Evolutionary conservation across 257 asterid species (phyloP), one percentile per base, ranked within the genome.

Genomic region (Solanum gracilifrons): DNA sequence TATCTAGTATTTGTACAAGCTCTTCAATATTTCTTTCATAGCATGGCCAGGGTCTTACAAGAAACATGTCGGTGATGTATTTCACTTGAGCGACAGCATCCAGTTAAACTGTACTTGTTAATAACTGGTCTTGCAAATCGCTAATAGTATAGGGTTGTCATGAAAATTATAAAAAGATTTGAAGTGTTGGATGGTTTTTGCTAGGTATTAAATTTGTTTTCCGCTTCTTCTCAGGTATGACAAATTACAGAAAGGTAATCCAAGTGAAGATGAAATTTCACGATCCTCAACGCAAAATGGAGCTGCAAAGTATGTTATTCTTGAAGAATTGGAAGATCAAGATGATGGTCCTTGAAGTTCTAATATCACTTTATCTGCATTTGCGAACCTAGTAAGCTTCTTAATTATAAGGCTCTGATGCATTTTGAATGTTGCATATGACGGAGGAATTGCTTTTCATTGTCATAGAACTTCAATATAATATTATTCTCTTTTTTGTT

Each of bases 241-340:
- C 76, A 96, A 93, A 94, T 93, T 96, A 89, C 95, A 92, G 51
- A 93, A 90, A 74, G 98, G 96, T 13, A 93, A 92, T 83, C 87
- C 68, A 60, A 80, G 89, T 39, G 92, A 68, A 75, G 92, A 87
- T 85, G 92, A 86, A 69, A 80, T 66, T 66, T 88, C 46, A 71
- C 88, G 76, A 18, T 69, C 93, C 20, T 69, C 90, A 8, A 85
- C 71, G 4, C 92, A 86, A 32, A 89, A 82, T 87, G 87, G 90
- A n/a, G 68, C 93, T 82, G 90, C 98, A 23, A 95, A 93, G 87
- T 96, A 96, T 87, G 97, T 92, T 87, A 96, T 96, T 58, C 97
- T 96, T 32, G 99, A 94, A 73, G 99, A 95, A 91, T 88, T 90
- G 91, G 99, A 95, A 13, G 98, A 94, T 79, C 94, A 93, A 88